These are phyloP conservation scores for Rhododendron ovatum DNA, from an alignment of 148 eudicot genomes.

Conservation along the genomic window DNA sequence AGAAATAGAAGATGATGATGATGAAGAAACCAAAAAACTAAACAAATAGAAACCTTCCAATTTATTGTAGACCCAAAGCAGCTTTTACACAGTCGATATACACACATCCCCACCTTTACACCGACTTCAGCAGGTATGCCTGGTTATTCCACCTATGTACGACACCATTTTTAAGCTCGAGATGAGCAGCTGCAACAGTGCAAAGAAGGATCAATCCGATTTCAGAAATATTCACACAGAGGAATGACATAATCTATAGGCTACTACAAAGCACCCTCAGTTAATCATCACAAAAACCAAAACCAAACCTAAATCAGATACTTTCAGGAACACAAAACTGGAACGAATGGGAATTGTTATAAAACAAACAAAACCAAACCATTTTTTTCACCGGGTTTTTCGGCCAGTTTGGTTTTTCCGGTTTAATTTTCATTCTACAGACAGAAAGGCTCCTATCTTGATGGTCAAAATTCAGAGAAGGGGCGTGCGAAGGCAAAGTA, in stretches of 20 bases:
- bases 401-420: not conserved
- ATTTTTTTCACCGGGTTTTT: not conserved
- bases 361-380: no score
- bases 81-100: not conserved
- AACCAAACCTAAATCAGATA: not conserved
- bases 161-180: not conserved
- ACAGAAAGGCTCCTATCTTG: not conserved
- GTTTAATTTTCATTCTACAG: not conserved
- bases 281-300: not conserved
- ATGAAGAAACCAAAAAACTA: not conserved
- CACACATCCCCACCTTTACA: not conserved
- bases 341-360: not conserved
- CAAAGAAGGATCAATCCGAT: not conserved
- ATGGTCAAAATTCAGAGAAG: not conserved
- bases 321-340: not conserved
- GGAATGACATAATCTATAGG: not conserved
- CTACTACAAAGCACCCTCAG: not conserved
- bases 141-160: not conserved
- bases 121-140: not conserved
- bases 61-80: not conserved
- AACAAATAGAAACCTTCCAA: not conserved
- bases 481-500: not conserved
- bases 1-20: not conserved
- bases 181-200: constrained; percentile 5
- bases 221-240: not conserved